These are phyloP conservation scores for Salmacisia buchloeana DNA, from an alignment of 1,284 basidiomycete species.

Conservation along the genomic window DNA sequence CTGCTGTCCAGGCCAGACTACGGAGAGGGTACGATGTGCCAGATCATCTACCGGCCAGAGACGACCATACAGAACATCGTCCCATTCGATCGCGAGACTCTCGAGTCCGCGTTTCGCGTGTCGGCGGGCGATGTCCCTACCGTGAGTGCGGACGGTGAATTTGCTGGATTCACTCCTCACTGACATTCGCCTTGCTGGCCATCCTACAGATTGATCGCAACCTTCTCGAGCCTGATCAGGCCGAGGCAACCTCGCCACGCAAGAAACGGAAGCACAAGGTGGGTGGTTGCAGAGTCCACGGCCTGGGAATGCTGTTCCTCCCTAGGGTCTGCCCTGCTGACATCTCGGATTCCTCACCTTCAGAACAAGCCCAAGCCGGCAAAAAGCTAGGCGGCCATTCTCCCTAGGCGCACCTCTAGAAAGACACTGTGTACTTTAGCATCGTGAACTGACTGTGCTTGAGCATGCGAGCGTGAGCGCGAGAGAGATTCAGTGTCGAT, in stretches of 20 bases:
- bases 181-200: neutral
- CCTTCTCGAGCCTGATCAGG: constrained; percentile 24
- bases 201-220: constrained; percentile 21
- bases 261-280: constrained; percentile 26
- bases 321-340: neutral
- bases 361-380: neutral
- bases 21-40: constrained; percentile 10
- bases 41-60: constrained; percentile 17
- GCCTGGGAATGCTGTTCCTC: neutral
- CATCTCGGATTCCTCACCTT: neutral
- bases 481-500: no score
- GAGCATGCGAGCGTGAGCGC: no score
- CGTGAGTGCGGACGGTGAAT: neutral
- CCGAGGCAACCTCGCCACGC: constrained; percentile 18
- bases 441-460: no score
- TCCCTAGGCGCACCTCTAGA: no score
- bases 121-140: constrained; percentile 21
- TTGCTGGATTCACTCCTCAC: neutral
- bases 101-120: constrained; percentile 24
- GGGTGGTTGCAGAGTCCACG: neutral
- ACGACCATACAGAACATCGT: constrained; percentile 22
- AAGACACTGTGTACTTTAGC: no score
- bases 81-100: constrained; percentile 24
- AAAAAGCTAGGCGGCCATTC: no score
- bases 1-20: constrained; percentile 2